phyloP scores from a whole-genome alignment of 306 rosid species.

The Cicer yamashitae region DNA sequence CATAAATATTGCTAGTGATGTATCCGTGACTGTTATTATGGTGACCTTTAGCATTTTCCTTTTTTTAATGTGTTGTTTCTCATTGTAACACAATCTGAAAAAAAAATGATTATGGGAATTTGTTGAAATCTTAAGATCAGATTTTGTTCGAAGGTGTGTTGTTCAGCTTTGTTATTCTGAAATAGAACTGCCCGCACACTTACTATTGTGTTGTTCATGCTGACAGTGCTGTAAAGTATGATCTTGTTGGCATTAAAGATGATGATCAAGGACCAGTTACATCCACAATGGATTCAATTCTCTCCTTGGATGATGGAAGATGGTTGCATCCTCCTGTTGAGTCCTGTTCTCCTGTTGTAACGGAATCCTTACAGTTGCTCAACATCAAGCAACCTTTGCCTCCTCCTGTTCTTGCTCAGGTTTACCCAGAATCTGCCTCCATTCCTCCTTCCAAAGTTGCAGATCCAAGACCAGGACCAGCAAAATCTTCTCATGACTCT shows the following conservation, averaged over 20 bases:
- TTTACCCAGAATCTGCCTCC: conserved; percentile 60
- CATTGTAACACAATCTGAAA: conserved; percentile 16
- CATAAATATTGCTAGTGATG: too few species aligned
- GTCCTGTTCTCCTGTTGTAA: conserved; percentile 54
- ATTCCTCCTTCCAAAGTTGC: conserved; percentile 96
- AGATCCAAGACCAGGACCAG: conserved; percentile 96
- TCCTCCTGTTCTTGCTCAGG: conserved; percentile 91
- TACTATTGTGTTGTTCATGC: conserved; percentile 42
- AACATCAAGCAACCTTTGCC: conserved; percentile 83
- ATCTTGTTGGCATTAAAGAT: conserved; percentile 71
- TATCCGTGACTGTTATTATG: too few species aligned
- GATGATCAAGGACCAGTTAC: conserved; percentile 54
- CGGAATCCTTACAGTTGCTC: conserved; percentile 64
- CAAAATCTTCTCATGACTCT: conserved; percentile 69
- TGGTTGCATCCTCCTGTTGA: conserved; percentile 67
- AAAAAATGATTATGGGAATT: conserved; percentile 9
- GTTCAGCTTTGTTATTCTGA: conserved; percentile 34
- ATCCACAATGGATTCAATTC: conserved; percentile 85
- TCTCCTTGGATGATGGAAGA: conserved; percentile 85
- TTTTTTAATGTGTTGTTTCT: conserved; percentile 25
- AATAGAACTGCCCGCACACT: conserved; percentile 47
- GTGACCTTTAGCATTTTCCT: too few species aligned
- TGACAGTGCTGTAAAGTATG: conserved; percentile 73
- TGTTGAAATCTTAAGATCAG: conserved; percentile 29
- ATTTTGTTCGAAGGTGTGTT: conserved; percentile 17